Evolutionary conservation across 1,284 basidiomycete species (phyloP).

Genomic region (Pascua sp.): DNA sequence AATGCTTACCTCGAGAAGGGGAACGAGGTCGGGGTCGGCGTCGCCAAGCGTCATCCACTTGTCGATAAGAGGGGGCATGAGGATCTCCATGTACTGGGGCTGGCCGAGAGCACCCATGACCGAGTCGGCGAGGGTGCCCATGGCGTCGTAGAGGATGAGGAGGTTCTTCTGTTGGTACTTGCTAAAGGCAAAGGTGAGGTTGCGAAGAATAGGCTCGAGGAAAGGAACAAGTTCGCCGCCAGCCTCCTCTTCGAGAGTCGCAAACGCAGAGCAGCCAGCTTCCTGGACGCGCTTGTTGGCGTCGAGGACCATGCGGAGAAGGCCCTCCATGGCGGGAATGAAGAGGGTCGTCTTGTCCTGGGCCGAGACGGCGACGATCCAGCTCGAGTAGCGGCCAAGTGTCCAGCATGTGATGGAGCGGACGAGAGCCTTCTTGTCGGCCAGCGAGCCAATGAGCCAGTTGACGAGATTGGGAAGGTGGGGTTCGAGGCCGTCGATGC

Average conservation of each 20-base stretch:
- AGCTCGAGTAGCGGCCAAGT: slow-evolving; percentile 94
- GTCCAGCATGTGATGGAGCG: slow-evolving; percentile 99
- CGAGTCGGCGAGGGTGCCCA: slow-evolving; percentile 95
- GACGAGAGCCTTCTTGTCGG: slow-evolving; percentile 92
- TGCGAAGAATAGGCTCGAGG: slow-evolving; percentile 89
- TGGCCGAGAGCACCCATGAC: slow-evolving; percentile 85
- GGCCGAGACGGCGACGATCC: slow-evolving; percentile 74
- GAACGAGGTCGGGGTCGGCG: slow-evolving; percentile 89
- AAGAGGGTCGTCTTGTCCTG: slow-evolving; percentile 87
- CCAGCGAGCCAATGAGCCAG: slow-evolving; percentile 84
- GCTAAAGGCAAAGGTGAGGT: slow-evolving; percentile 91
- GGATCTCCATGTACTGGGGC: slow-evolving; percentile 81
- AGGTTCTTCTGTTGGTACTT: slow-evolving; percentile 99
- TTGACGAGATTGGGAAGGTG: slow-evolving; percentile 90
- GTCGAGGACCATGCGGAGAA: slow-evolving; percentile 96
- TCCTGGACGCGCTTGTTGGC: slow-evolving; percentile 99
- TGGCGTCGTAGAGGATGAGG: slow-evolving; percentile 95
- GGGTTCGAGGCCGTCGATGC: slow-evolving; percentile 91
- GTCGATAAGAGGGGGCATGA: slow-evolving; percentile 91
- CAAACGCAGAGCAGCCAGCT: slow-evolving; percentile 97
- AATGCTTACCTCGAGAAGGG: slow-evolving; percentile 74
- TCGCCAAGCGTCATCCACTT: slow-evolving; percentile 87
- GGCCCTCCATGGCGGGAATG: slow-evolving; percentile 94
- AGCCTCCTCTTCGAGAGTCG: slow-evolving; percentile 97
- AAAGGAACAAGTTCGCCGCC: slow-evolving; percentile 84